Base-by-base conservation (phyloP, 257 asterid species). In the Jacaranda copaia region DNA sequence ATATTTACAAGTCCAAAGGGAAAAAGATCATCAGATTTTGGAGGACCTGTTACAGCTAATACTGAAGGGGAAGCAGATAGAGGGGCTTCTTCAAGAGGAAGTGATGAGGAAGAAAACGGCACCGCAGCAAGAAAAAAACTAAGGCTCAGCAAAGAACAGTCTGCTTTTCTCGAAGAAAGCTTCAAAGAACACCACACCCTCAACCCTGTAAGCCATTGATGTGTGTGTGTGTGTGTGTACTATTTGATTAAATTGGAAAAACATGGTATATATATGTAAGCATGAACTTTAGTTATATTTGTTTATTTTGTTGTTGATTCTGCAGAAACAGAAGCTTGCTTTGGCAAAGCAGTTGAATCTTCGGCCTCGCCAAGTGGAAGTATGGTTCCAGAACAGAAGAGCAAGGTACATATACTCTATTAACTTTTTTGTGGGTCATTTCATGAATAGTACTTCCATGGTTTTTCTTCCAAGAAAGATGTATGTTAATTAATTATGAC, bases 341-440 rank as follows among this genome's bases (percentile, higher is more conserved):
- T 84, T 92, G 38, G 97, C 98, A 20, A 93, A 93, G 68, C 92
- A 94, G 73, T 73, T 94, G 84, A 89, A 83, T 84, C 98, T 94
- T 48, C 96, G 97, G 10, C 97, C 98, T 35, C 90, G 97, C 36
- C 97, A 94, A 84, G 97, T 94, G 8, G 98, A 94, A 87, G 98
- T 94, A 2, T 94, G 98, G 98, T 94, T 90, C 88, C 98, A 94
- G 58, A 94, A 94, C 82, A 75, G 98, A 85, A 84, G 98, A 87
- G 97, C 98, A 4, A 93, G 98, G 98, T 93, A 48, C 46, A 42
- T 5, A 42, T 8, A 42, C 46, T 5, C 6, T 42, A 25, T 25
- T 3, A 1, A 42, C 5, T 3, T 8, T 42, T 42, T 42, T 42
- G 46, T 42, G 46, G 46, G 46, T 42, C 8, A 42, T 4, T 42